Conservation (phyloP, 306 rosid genomes). For the Fragaria iinumae region DNA sequence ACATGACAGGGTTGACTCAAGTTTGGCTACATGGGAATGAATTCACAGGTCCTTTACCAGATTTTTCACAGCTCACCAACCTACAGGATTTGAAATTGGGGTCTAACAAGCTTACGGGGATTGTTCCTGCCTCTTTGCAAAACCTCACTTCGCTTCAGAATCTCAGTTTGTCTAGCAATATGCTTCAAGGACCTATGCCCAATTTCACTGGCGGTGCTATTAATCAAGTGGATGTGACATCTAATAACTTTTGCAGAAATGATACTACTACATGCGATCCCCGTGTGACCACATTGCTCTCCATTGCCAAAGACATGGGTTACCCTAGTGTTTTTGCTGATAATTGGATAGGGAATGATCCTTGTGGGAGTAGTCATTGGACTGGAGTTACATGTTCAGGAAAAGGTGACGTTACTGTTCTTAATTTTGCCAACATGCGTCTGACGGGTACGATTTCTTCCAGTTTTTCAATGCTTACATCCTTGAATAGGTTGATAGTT, state of each 20-base stretch:
- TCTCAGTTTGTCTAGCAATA: slow-evolving; percentile 67
- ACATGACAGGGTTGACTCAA: slow-evolving; percentile 48
- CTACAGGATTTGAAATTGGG: slow-evolving; percentile 44
- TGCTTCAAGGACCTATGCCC: slow-evolving; percentile 76
- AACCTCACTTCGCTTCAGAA: slow-evolving; percentile 48
- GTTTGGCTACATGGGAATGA: slow-evolving; percentile 59
- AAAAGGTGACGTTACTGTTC: slow-evolving; percentile 32
- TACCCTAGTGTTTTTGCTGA: slow-evolving; percentile 62
- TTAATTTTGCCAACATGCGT: slow-evolving; percentile 58
- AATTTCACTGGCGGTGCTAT: slow-evolving; percentile 25
- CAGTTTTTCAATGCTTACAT: slow-evolving; percentile 38
- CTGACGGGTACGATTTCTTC: slow-evolving; percentile 69
- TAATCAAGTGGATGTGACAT: slow-evolving; percentile 31
- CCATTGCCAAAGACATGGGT: slow-evolving; percentile 40
- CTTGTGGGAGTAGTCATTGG: slow-evolving; percentile 53
- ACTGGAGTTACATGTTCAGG: slow-evolving; percentile 44
- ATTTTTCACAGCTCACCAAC: slow-evolving; percentile 34
- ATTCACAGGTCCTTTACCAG: slow-evolving; percentile 81
- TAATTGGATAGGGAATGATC: slow-evolving; percentile 69
- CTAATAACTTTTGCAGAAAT: slow-evolving; percentile 51
- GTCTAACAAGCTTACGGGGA: slow-evolving; percentile 61
- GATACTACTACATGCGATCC: slow-evolving; percentile 41
- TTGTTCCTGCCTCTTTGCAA: slow-evolving; percentile 57
- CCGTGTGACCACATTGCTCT: slow-evolving; percentile 46
- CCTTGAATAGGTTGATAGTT: slow-evolving; percentile 44